A percentile compares a stretch with the other conserved stretches of the same genome.
These are phyloP conservation scores for Chalciporus chontae DNA, from an alignment of 768 basidiomycete species.

Conservation along the genomic window DNA sequence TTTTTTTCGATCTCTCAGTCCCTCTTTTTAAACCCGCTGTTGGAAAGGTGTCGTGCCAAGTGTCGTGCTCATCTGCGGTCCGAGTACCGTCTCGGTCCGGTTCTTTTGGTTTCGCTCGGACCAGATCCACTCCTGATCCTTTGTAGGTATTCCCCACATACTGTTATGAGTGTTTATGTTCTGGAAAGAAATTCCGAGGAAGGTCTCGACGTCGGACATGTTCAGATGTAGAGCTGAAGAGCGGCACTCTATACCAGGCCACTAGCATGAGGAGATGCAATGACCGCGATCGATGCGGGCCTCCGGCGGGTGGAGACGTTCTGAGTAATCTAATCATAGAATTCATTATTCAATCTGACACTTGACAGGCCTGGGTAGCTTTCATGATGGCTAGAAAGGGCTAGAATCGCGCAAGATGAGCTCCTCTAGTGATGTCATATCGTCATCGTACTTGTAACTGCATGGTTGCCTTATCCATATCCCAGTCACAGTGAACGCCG, in stretches of 20 bases:
- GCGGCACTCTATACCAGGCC: too few relatives aligned
- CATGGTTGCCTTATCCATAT: too few relatives aligned
- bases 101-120: neutral
- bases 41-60: too few relatives aligned
- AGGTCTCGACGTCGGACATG: too few relatives aligned
- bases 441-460: too few relatives aligned
- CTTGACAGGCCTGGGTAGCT: neutral
- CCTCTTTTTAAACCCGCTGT: constrained; percentile 1
- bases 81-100: constrained; percentile 9
- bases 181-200: too few relatives aligned
- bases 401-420: neutral
- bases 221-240: too few relatives aligned
- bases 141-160: neutral
- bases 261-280: neutral
- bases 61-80: neutral
- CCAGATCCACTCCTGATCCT: constrained; percentile 6
- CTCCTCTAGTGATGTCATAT: neutral
- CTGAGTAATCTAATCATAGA: neutral
- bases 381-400: neutral
- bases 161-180: too few relatives aligned
- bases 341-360: too few relatives aligned
- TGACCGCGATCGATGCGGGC: neutral
- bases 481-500: too few relatives aligned
- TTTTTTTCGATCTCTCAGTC: neutral
- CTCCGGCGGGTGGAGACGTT: neutral